Conservation (phyloP, 495 filamentous ascomycete genomes). For the Gamarada debralockiae region DNA sequence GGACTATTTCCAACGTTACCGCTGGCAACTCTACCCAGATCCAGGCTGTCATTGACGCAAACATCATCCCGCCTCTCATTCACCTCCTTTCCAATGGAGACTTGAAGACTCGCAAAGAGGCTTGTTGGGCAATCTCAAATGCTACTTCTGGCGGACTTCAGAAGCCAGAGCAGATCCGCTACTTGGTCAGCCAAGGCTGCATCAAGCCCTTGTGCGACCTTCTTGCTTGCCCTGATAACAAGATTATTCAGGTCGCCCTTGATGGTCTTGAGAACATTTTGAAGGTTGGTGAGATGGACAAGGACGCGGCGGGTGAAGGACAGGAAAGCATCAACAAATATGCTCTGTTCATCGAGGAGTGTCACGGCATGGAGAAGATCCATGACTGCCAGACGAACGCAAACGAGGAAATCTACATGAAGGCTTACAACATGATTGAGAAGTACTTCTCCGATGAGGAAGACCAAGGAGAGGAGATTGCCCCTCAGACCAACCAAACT, state of each 20-base stretch:
- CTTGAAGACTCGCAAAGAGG: constrained; percentile 99
- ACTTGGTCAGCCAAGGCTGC: constrained; percentile 87
- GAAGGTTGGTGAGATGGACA: constrained; percentile 98
- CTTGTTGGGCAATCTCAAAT: constrained; percentile 99
- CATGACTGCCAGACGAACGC: constrained; percentile 99
- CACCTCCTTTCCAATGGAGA: constrained; percentile 94
- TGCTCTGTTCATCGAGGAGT: constrained; percentile 97
- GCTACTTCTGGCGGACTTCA: constrained; percentile 96
- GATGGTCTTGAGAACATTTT: constrained; percentile 99
- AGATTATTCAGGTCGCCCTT: constrained; percentile 99
- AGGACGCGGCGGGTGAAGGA: constrained; percentile 72
- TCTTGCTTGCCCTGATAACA: constrained; percentile 96
- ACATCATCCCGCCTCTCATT: constrained; percentile 94
- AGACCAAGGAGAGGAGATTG: constrained; percentile 66
- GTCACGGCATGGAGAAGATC: constrained; percentile 99
- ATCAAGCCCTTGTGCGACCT: constrained; percentile 98
- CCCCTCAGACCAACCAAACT: constrained; percentile 33
- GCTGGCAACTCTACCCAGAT: constrained; percentile 98
- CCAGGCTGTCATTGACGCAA: constrained; percentile 93
- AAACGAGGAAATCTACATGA: constrained; percentile 99
- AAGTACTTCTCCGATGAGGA: constrained; percentile 99
- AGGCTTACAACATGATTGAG: constrained; percentile 99
- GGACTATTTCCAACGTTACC: constrained; percentile 99
- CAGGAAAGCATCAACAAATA: constrained; percentile 89
- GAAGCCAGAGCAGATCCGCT: constrained; percentile 98